Conservation (phyloP, 768 basidiomycete species). For the Hygrophorus russula region DNA sequence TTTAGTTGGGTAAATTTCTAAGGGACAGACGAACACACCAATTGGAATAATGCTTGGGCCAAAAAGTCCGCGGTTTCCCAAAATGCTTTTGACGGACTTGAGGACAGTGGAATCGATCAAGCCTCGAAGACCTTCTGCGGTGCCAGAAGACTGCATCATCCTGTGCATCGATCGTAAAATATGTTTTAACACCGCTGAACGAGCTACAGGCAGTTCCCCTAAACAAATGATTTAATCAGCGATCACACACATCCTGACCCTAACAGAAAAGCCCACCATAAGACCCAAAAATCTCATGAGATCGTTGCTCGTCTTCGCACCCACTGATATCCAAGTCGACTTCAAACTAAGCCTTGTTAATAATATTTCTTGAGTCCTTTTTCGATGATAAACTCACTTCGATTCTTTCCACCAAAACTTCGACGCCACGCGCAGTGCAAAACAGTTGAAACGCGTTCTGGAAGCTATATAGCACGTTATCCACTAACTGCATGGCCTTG, state of each 20-base stretch:
- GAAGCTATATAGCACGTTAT: constrained; percentile 86
- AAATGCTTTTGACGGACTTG: constrained; percentile 78
- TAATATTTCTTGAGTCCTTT: constrained; percentile 6
- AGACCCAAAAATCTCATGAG: constrained; percentile 35
- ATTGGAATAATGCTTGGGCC: constrained; percentile 80
- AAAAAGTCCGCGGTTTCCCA: constrained; percentile 72
- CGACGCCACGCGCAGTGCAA: constrained; percentile 74
- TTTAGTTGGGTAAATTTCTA: constrained; percentile 1
- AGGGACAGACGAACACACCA: constrained; percentile 34
- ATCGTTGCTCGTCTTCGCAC: constrained; percentile 31
- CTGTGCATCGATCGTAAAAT: constrained; percentile 87
- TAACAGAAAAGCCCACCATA: constrained; percentile 31
- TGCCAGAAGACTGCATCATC: constrained; percentile 95
- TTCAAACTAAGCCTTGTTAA: constrained; percentile 38
- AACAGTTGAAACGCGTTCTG: constrained; percentile 82
- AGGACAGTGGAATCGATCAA: constrained; percentile 85
- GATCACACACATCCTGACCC: constrained; percentile 3
- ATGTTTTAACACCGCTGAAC: constrained; percentile 79
- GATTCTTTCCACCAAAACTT: constrained; percentile 76
- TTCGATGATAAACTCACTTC: constrained; percentile 40
- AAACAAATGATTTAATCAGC: not conserved
- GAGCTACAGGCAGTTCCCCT: constrained; percentile 68
- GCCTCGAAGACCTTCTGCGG: constrained; percentile 88
- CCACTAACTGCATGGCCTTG: constrained; percentile 86
- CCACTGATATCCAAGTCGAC: constrained; percentile 55